Base-by-base conservation (phyloP, 805 yeast genomes). In the Pachysolen tannophilus region DNA sequence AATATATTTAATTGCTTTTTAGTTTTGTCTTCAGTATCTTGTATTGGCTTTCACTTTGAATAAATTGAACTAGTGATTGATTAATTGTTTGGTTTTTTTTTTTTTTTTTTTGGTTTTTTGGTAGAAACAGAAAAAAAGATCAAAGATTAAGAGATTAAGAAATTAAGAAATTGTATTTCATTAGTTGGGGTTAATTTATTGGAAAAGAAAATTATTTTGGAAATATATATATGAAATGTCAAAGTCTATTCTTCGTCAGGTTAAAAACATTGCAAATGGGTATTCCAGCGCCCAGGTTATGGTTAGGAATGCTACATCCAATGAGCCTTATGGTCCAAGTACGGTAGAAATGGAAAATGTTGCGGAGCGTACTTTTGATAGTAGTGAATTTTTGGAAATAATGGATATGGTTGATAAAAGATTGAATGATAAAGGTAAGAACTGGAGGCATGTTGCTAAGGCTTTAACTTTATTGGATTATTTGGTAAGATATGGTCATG, bases 381-480 rank as follows among this genome's bases (percentile, higher is more conserved):
- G 50, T 43, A 75, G 80, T 6, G 94, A 85, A 48, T 77, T 87
- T 48, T 68, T 86, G 50, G 94, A 87, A 52, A 76, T 87, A 31
- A 83, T 90, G 94, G 97, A 90, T 52, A 86, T 90, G 80, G 60
- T 90, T 30, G 97, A 90, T 60, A 75, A 86, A 45, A 72, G 98
- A 43, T 63, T 90, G 44, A 90, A 90, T 52, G 97, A 90, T 54
- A 88, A 88, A 64, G 97, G 97, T 42, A 88, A 87, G 56, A 83
- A 90, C 61, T 90, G 97, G 97, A 73, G 95, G 45, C 98, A 90
- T 55, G 88, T 90, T 33, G 88, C 94, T 43, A 92, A 90, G 58
- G 79, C 95, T 1, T 67, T 90, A 42, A 82, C 94, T 2, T 78
- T 90, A n/a, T 67, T 90, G 46, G 96, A 88, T 50, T 90, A 79